A percentile compares a stretch with the other conserved stretches of the same genome.
Evolutionary conservation across 192 early-diverging fungal genomes (phyloP).

Genomic region (Coemansia sp.): DNA sequence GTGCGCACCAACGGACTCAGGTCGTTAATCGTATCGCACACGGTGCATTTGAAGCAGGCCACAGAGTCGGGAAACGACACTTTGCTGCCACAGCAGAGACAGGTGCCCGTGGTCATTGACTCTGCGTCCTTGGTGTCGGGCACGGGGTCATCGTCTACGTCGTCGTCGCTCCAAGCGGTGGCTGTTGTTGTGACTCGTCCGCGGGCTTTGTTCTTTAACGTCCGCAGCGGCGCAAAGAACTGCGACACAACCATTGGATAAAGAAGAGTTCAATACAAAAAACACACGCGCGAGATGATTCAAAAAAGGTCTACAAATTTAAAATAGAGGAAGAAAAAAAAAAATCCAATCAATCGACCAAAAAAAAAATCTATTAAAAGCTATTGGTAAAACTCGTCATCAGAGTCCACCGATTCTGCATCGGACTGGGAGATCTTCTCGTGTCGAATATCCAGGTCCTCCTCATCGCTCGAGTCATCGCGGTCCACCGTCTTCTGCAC

Average conservation of each 20-base stretch:
- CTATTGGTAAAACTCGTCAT: constrained; percentile 25
- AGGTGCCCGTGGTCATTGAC: constrained; percentile 20
- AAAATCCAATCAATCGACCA: background rate
- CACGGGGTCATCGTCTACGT: background rate
- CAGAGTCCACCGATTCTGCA: constrained; percentile 2
- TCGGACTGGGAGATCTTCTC: background rate
- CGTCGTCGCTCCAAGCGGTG: constrained; percentile 2
- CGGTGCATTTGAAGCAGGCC: constrained; percentile 82
- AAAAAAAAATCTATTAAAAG: background rate
- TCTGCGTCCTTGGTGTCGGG: background rate
- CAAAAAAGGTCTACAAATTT: background rate
- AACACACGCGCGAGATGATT: background rate
- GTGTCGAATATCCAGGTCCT: constrained; percentile 32
- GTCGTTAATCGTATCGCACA: constrained; percentile 87
- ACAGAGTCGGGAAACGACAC: constrained; percentile 28
- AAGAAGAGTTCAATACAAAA: background rate
- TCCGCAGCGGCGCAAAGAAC: constrained; percentile 45
- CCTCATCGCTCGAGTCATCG: constrained; percentile 45
- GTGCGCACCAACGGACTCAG: constrained; percentile 32
- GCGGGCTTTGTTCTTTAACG: constrained; percentile 41
- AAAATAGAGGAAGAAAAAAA: background rate
- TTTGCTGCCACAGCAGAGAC: constrained; percentile 43
- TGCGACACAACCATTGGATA: constrained; percentile 46
- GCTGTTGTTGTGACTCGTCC: background rate
- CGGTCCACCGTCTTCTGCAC: background rate